Evolutionary conservation across 495 filamentous ascomycete species (phyloP), one percentile per base, ranked within the genome.

Genomic region (Rhypophila decipiens): DNA sequence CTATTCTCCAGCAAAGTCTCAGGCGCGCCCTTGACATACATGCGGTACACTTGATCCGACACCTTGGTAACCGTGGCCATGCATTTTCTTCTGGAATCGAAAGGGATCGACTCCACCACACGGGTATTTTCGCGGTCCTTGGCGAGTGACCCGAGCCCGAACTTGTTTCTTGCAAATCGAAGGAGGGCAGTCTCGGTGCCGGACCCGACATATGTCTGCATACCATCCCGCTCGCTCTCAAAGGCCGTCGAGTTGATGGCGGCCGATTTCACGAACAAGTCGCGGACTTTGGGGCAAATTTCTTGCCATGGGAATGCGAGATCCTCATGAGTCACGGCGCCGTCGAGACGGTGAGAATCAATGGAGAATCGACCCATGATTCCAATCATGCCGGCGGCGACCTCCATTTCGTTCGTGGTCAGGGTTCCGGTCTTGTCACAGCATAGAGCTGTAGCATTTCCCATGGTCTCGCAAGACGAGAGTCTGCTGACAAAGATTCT

Each of bases 361-460:
- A n/a, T n/a, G n/a, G n/a, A n/a, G 44, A 82, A 77, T 45, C 76
- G 77, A 54, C 77, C 65, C 1, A 69, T 68, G n/a, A 71, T 74
- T 19, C 84, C 84, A 24, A 89, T 53, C n/a, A 81, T 80, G 0
- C 83, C 85, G 22, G 78, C 74, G 29, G 86, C 83, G 17, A 85
- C 82, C 24, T 73, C 80, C 85, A 89, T 89, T 54, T 78, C 79
- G 52, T 89, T 89, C 53, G 82, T 79, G 0, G 84, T 87, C 27
- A 93, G 69, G 3, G 87, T 93, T 43, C 87, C 87, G 0, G 87
- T 93, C 61, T 93, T 93, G 63, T 93, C 87, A 3, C 85, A 89
- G 57, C 87, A 91, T 24, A 93, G 80, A 0, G 84, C 84, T 2
- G 87, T 91, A 5, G 87, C 87, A 60, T 90, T 90, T 3, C 87